A percentile compares a stretch with the other conserved stretches of the same genome.
These are phyloP conservation scores for Neoscytalidium dimidiatum DNA, from an alignment of 2,329 filamentous ascomycete genomes.

Conservation along the genomic window DNA sequence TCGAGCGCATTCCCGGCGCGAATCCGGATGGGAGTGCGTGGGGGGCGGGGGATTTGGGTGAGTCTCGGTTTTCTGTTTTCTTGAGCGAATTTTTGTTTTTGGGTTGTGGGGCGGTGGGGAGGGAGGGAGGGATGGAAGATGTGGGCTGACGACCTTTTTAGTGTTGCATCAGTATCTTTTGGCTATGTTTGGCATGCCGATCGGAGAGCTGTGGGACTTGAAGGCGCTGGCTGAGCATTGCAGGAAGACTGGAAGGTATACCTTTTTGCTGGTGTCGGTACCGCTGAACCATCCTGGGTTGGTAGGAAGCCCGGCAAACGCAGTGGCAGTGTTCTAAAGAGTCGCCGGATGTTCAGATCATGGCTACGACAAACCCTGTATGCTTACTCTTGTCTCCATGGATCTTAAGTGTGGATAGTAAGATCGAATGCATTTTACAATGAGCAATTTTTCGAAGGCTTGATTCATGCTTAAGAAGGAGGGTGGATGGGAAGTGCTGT, in stretches of 20 bases:
- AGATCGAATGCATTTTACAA: too few species aligned
- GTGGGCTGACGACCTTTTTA: slow-evolving; percentile 23
- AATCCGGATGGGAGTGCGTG: slow-evolving; percentile 16
- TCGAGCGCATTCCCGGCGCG: slow-evolving; percentile 34
- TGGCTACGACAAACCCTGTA: too few species aligned
- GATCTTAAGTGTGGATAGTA: too few species aligned
- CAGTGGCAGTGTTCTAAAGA: slow-evolving; percentile 37
- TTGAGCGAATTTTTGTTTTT: too few species aligned
- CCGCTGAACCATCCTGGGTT: slow-evolving; percentile 47
- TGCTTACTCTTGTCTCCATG: too few species aligned
- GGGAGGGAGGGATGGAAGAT: too few species aligned
- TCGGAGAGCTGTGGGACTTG: slow-evolving; percentile 50
- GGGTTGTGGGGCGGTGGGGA: too few species aligned
- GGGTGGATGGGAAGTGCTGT: too few species aligned
- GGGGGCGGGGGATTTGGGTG: not conserved
- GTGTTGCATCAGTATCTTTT: slow-evolving; percentile 39
- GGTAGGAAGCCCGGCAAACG: slow-evolving; percentile 36
- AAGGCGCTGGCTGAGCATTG: slow-evolving; percentile 43
- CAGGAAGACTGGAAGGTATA: slow-evolving; percentile 39
- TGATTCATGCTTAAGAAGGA: too few species aligned
- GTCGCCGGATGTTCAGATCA: too few species aligned
- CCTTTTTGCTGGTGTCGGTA: slow-evolving; percentile 46
- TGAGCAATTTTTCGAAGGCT: too few species aligned
- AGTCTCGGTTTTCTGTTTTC: not conserved
- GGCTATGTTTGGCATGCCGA: slow-evolving; percentile 44